Percentiles rank a stretch among this genome's conserved stretches.
phyloP scores from a whole-genome alignment of 768 basidiomycete genomes.

The Macrolepiota dolichaula region DNA sequence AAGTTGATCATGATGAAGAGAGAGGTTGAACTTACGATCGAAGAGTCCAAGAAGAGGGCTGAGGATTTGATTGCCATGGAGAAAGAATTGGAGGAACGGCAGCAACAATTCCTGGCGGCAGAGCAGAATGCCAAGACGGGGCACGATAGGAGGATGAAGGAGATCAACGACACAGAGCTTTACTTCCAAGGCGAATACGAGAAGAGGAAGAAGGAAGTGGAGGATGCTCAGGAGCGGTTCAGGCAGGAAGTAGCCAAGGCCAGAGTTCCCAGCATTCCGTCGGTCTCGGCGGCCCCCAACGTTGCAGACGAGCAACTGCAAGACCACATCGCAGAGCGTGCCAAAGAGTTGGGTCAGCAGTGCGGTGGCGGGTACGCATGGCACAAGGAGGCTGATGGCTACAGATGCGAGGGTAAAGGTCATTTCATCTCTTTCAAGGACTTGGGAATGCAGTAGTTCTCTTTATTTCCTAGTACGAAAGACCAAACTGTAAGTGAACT shows the following conservation, averaged over 20 bases:
- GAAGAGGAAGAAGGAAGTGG: neutral
- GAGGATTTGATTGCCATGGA: neutral
- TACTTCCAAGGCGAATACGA: neutral
- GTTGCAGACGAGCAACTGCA: conserved; percentile 4
- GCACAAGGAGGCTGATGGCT: conserved; percentile 4
- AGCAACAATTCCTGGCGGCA: neutral
- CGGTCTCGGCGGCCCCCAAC: neutral
- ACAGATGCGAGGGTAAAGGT: conserved; percentile 2
- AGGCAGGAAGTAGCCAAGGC: neutral
- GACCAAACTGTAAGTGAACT: no score
- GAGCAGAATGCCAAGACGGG: neutral
- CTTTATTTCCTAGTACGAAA: no score
- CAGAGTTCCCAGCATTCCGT: neutral
- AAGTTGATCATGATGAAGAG: neutral
- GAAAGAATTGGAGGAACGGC: neutral
- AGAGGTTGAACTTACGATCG: neutral
- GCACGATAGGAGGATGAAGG: neutral
- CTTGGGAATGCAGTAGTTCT: conserved; percentile 8
- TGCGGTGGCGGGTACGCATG: conserved; percentile 6
- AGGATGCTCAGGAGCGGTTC: neutral
- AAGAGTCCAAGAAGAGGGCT: neutral
- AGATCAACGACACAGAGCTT: neutral
- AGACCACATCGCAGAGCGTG: neutral
- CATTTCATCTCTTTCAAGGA: conserved; percentile 10
- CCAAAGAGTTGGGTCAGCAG: neutral